These are phyloP conservation scores for Neurospora sp. DNA, from an alignment of 495 filamentous ascomycete species.

Conservation along the genomic window DNA sequence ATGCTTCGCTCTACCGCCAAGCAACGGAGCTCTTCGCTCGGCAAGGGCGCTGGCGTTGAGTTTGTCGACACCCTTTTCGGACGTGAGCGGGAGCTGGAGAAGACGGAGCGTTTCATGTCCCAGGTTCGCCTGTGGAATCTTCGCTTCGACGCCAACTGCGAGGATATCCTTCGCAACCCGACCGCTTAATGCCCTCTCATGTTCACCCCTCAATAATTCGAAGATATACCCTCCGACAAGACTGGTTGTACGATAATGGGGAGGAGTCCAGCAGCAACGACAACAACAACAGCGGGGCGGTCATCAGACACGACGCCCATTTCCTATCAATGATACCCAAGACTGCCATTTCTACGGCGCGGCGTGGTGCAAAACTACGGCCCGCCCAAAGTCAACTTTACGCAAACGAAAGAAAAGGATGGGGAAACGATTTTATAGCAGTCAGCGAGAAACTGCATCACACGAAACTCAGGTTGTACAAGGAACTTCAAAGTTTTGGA, in stretches of 20 bases:
- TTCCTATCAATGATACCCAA: neutral
- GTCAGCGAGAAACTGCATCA: neutral
- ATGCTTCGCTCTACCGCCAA: constrained; percentile 58
- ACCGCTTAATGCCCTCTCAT: constrained; percentile 27
- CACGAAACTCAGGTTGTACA: neutral
- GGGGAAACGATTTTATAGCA: neutral
- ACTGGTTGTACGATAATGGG: constrained; percentile 24
- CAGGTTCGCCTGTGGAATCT: constrained; percentile 88
- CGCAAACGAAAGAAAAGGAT: neutral
- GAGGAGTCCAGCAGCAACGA: constrained; percentile 15
- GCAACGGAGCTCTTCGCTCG: constrained; percentile 63
- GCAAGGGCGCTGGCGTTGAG: constrained; percentile 87
- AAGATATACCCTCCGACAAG: constrained; percentile 9
- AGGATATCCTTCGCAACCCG: constrained; percentile 67
- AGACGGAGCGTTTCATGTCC: constrained; percentile 92
- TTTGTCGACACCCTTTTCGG: constrained; percentile 97
- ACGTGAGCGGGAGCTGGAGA: constrained; percentile 79
- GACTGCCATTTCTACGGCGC: neutral
- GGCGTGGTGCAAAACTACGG: neutral
- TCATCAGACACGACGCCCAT: neutral
- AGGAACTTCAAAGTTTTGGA: constrained; percentile 10
- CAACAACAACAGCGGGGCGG: neutral
- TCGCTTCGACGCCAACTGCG: constrained; percentile 94
- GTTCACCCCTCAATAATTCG: constrained; percentile 2
- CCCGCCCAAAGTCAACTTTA: neutral